Evolutionary conservation across 2,329 filamentous ascomycete species (phyloP), one percentile per base, ranked within the genome.

Genomic region (Aspergillus ruber): DNA sequence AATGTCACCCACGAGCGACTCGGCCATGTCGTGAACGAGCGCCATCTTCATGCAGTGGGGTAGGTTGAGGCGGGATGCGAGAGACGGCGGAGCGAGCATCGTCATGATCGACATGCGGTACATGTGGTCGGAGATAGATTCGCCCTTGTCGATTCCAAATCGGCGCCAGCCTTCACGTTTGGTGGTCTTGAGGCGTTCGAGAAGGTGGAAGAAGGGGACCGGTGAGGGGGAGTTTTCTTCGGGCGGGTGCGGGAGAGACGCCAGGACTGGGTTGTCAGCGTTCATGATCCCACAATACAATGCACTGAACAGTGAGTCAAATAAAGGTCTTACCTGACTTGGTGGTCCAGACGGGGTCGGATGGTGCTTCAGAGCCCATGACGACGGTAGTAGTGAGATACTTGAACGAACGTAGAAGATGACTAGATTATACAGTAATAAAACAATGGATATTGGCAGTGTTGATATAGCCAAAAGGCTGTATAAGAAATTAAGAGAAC

Each of bases 121-220:
- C 93, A 98, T 98, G 78, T 98, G 93, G 73, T 98, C 93, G 46
- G 88, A 81, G 64, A 98, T 96, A 2, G 89, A 95, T 70, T 98
- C 93, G 66, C 88, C 86, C 49, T 56, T 55, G 48, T 67, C 57
- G 57, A 98, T 89, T 35, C 83, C 83, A 65, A 96, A 96, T 33
- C 93, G 82, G 47, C 87, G 82, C 93, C 93, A 98, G 55, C 93
- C 93, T 71, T 96, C 93, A 51, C 93, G 86, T 70, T 95, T 94
- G 52, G 88, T 95, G 6, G 90, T 96, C 80, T 98, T 98, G 48
- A 98, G 80, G 43, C 88, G 86, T 70, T 95, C 88, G 53, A 98
- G 81, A 51, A 96, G 78, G 74, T 98, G 93, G 71, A 98, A 95
- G 75, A 96, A 97, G 29, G 90, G 82, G 9, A 97, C 66, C 1